phyloP scores from a whole-genome alignment of 129 eudicot species.

The Deinandra increscens region DNA sequence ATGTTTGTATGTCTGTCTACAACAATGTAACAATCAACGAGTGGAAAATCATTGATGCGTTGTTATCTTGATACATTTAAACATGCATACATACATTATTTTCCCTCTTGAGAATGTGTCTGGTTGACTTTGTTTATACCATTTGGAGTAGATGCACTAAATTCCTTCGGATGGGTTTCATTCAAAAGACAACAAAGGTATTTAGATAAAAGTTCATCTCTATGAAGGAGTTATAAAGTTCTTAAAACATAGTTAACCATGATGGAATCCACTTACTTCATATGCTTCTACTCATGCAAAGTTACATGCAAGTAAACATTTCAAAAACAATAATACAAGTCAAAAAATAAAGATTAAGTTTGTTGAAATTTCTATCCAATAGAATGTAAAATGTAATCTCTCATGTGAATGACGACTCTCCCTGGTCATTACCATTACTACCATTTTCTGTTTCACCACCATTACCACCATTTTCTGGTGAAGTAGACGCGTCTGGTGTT shows the following conservation, averaged over 20 bases:
- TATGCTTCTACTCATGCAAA: background rate
- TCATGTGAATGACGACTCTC: slow-evolving; percentile 9
- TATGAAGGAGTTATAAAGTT: no score
- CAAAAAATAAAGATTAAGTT: background rate
- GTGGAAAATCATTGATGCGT: background rate
- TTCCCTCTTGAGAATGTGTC: background rate
- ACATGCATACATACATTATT: background rate
- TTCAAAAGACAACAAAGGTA: background rate
- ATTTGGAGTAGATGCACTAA: background rate
- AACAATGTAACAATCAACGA: background rate
- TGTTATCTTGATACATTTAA: background rate
- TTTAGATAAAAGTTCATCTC: no score
- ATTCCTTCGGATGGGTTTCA: no score
- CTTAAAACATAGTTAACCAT: background rate
- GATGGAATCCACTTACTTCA: background rate
- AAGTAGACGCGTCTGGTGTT: background rate
- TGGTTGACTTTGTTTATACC: background rate
- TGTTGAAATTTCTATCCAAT: background rate
- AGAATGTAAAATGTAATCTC: background rate
- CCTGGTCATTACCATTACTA: background rate
- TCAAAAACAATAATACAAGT: background rate
- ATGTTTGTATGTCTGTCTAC: background rate
- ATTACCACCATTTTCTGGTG: background rate
- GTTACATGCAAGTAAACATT: background rate
- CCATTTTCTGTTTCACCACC: background rate